These are phyloP conservation scores for Chrysoporthe puriensis DNA, from an alignment of 2,329 filamentous ascomycete genomes.

Conservation along the genomic window DNA sequence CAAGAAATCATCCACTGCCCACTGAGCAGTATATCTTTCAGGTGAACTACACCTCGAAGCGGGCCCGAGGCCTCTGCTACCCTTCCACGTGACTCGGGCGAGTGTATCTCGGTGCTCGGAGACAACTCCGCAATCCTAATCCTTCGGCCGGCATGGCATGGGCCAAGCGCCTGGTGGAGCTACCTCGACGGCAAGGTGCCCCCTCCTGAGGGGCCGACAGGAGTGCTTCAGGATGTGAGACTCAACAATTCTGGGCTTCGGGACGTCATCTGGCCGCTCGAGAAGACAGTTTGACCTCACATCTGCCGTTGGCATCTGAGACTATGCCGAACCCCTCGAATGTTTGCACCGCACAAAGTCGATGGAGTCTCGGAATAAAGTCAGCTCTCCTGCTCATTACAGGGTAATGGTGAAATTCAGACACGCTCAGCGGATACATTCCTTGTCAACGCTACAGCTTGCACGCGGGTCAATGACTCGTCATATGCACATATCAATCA, in stretches of 20 bases:
- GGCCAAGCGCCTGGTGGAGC: no score
- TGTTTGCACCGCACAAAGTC: no score
- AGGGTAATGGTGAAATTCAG: neutral
- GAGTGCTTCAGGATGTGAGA: neutral
- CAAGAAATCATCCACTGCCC: no score
- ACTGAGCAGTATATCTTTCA: no score
- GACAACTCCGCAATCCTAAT: no score
- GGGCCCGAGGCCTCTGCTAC: no score
- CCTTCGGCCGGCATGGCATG: no score
- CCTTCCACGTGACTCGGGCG: no score
- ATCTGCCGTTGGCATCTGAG: neutral
- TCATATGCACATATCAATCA: neutral
- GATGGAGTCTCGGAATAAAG: neutral
- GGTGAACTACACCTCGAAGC: no score
- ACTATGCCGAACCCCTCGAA: neutral
- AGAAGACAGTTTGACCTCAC: neutral
- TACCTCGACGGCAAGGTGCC: neutral
- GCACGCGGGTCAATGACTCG: conserved; percentile 4
- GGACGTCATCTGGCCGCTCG: neutral
- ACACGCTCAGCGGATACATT: neutral
- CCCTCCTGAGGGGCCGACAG: neutral
- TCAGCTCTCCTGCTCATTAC: neutral
- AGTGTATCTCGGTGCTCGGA: no score
- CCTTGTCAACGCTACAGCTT: neutral
- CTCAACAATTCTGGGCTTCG: neutral